phyloP scores from a whole-genome alignment of 768 basidiomycete genomes.

The Lactarius vividus region DNA sequence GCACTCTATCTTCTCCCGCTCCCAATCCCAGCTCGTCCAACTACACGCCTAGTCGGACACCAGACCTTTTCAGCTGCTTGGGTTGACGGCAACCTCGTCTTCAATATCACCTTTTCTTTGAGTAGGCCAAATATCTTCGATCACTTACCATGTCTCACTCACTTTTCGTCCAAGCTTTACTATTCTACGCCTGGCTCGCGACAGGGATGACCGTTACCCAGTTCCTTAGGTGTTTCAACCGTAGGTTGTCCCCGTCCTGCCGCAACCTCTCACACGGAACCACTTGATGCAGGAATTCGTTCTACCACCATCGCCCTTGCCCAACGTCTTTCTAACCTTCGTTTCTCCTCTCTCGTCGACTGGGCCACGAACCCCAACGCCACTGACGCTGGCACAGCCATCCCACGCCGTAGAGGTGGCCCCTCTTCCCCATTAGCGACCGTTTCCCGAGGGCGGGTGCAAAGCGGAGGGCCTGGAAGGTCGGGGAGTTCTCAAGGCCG shows the following conservation, averaged over 20 bases:
- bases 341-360: not conserved
- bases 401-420: not conserved
- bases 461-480: not conserved
- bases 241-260: not conserved
- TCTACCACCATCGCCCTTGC: not conserved
- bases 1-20: not conserved
- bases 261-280: not conserved
- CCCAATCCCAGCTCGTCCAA: not conserved
- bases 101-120: not conserved
- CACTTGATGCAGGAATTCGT: not conserved
- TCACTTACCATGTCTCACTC: not conserved
- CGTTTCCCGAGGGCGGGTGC: not conserved
- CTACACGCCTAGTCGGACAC: not conserved
- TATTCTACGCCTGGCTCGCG: not conserved
- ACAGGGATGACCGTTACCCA: not conserved
- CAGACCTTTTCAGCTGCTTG: not conserved
- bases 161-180: not conserved
- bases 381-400: not conserved
- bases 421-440: not conserved
- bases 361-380: not conserved
- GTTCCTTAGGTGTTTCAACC: not conserved
- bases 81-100: not conserved
- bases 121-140: not conserved
- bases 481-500: not conserved
- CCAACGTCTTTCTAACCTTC: not conserved